Evolutionary conservation across 2,329 filamentous ascomycete species (phyloP).

Genomic region (Penicillium sp.): DNA sequence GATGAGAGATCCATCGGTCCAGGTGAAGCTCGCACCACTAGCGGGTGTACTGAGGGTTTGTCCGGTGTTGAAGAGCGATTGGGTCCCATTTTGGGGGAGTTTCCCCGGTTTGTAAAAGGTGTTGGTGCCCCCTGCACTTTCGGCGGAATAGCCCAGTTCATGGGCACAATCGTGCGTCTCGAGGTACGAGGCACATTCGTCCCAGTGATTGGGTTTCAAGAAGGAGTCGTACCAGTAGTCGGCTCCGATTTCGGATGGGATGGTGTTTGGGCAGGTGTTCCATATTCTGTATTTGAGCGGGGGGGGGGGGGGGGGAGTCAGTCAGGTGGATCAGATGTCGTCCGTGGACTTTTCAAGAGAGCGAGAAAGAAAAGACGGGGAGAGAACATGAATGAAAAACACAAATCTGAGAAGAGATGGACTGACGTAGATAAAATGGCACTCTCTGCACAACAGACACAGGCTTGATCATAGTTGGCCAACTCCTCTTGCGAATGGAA

Average conservation of each 20-base stretch:
- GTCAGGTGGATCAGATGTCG: too few relatives aligned
- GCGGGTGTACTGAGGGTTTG: slow-evolving; percentile 10
- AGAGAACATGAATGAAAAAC: neutral
- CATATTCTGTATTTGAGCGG: slow-evolving; percentile 8
- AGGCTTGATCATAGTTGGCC: slow-evolving; percentile 6
- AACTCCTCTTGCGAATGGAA: slow-evolving; percentile 1
- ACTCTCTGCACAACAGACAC: slow-evolving; percentile 14
- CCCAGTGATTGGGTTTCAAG: slow-evolving; percentile 7
- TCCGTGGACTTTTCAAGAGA: too few relatives aligned
- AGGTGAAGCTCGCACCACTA: slow-evolving; percentile 14
- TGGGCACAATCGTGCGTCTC: slow-evolving; percentile 11
- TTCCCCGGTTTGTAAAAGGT: slow-evolving; percentile 9
- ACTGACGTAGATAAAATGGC: slow-evolving; percentile 12
- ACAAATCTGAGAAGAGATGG: neutral
- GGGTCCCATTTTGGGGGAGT: slow-evolving; percentile 12
- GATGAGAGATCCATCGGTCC: slow-evolving; percentile 2
- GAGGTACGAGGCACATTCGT: slow-evolving; percentile 9
- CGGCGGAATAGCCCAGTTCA: slow-evolving; percentile 9
- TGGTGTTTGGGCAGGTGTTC: slow-evolving; percentile 12
- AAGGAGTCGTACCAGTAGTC: slow-evolving; percentile 1
- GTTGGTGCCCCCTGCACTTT: slow-evolving; percentile 5
- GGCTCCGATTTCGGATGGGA: slow-evolving; percentile 6
- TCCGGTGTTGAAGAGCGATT: slow-evolving; percentile 9
- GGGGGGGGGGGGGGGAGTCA: too few relatives aligned
- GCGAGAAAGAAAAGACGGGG: too few relatives aligned